phyloP scores from a whole-genome alignment of 352 stramenopile genomes.

The Pythium apleroticum region DNA sequence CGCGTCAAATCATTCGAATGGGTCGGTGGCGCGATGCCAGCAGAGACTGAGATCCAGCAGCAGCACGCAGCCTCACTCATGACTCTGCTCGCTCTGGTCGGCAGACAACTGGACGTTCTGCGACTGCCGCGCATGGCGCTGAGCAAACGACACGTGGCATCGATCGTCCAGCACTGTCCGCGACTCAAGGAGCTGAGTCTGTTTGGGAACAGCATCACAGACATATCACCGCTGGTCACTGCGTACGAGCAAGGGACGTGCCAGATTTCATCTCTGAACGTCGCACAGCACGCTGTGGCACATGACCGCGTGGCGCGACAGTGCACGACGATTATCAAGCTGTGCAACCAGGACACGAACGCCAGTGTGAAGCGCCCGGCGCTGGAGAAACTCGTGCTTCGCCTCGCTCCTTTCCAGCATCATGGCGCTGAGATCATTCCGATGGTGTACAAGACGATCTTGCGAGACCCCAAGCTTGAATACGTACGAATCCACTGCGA shows the following conservation, averaged over 20 bases:
- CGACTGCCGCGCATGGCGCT: slow-evolving; percentile 12
- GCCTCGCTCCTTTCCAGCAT: slow-evolving; percentile 1
- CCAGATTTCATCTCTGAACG: slow-evolving; percentile 5
- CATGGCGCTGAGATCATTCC: neutral
- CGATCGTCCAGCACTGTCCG: slow-evolving; percentile 5
- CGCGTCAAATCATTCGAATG: slow-evolving; percentile 10
- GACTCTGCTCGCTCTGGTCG: slow-evolving; percentile 11
- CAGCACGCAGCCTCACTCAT: slow-evolving; percentile 13
- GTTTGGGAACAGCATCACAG: slow-evolving; percentile 7
- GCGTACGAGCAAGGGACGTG: slow-evolving; percentile 4
- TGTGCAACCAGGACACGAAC: neutral
- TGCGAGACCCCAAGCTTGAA: slow-evolving; percentile 3
- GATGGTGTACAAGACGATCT: neutral
- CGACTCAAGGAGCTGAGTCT: slow-evolving; percentile 15
- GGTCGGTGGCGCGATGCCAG: slow-evolving; percentile 7
- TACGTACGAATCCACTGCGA: slow-evolving; percentile 14
- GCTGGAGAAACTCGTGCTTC: slow-evolving; percentile 1
- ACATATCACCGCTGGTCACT: slow-evolving; percentile 6
- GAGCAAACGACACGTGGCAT: slow-evolving; percentile 4
- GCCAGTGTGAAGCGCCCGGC: neutral
- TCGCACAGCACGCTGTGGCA: neutral
- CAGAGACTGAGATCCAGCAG: neutral
- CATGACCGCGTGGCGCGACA: neutral
- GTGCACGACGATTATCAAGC: neutral
- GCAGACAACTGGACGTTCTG: slow-evolving; percentile 4